Conservation (phyloP, 2,329 filamentous ascomycete species). For the Colletotrichum sansevieriae region DNA sequence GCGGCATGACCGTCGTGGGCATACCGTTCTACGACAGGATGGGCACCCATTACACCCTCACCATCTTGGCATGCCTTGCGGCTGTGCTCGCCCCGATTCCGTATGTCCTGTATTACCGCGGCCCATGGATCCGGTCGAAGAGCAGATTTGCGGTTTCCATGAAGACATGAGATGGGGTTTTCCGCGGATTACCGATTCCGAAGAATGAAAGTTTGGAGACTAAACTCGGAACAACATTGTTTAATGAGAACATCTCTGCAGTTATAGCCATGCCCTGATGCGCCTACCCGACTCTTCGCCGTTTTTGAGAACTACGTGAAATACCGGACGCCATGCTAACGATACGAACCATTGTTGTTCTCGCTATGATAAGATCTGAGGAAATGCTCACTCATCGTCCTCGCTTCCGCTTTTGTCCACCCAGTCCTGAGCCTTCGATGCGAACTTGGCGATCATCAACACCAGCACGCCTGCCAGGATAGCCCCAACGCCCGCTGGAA, state of each 20-base stretch:
- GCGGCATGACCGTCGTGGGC: constrained; percentile 52
- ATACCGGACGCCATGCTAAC: not conserved
- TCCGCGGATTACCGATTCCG: no score
- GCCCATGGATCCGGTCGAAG: constrained; percentile 33
- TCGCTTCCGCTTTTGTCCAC: not conserved
- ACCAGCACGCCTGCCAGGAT: no score
- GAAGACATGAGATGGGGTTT: not conserved
- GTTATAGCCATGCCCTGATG: no score
- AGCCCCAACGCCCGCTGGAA: no score
- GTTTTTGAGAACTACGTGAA: no score
- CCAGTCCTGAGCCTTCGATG: constrained; percentile 33
- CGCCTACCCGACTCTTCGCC: no score
- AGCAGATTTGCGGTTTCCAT: constrained; percentile 27
- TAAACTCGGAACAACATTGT: no score
- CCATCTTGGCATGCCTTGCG: constrained; percentile 49
- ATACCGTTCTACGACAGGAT: constrained; percentile 52
- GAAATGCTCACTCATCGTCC: no score
- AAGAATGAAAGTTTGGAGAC: no score
- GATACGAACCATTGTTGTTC: not conserved
- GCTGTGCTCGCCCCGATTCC: constrained; percentile 48
- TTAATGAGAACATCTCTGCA: no score
- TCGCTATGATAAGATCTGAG: no score
- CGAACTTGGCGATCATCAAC: constrained; percentile 10
- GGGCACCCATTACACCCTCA: constrained; percentile 51
- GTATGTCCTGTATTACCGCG: constrained; percentile 47